phyloP scores from a whole-genome alignment of 1,139 yeast genomes.

The Geotrichum carabidarum region DNA sequence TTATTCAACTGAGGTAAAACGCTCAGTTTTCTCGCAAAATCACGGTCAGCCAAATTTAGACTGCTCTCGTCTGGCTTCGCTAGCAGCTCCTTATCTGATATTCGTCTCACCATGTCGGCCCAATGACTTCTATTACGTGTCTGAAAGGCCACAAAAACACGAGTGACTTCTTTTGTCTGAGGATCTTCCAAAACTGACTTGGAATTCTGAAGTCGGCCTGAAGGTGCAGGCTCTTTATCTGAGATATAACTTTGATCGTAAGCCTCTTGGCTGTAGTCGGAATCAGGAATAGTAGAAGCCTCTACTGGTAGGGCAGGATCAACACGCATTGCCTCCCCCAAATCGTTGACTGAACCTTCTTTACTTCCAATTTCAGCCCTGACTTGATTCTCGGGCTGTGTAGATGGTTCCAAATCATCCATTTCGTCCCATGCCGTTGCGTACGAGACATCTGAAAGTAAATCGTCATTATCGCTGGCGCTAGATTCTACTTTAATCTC shows the following conservation, averaged over 20 bases:
- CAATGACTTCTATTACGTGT: neutral
- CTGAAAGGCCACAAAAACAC: constrained; percentile 6
- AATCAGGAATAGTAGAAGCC: neutral
- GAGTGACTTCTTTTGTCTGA: constrained; percentile 50
- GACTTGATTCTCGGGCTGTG: neutral
- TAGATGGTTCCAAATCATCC: neutral
- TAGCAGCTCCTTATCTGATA: constrained; percentile 2
- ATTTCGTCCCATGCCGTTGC: neutral
- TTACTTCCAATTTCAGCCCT: too few species aligned
- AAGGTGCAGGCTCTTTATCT: neutral
- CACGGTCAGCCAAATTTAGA: constrained; percentile 7
- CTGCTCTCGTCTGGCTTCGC: constrained; percentile 1
- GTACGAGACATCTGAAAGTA: neutral
- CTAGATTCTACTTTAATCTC: too few species aligned
- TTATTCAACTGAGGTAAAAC: neutral
- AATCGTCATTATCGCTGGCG: neutral
- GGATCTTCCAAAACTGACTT: constrained; percentile 85
- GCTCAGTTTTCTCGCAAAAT: neutral
- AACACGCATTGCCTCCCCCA: neutral
- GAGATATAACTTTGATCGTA: too few species aligned
- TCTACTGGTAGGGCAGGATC: neutral
- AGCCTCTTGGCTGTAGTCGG: too few species aligned
- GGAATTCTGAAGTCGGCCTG: constrained; percentile 28
- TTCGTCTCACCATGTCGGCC: neutral
- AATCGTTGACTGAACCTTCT: too few species aligned